Evolutionary conservation across 2,329 filamentous ascomycete species (phyloP), one percentile per base, ranked within the genome.

Genomic region (Pseudogymnoascus sp.): DNA sequence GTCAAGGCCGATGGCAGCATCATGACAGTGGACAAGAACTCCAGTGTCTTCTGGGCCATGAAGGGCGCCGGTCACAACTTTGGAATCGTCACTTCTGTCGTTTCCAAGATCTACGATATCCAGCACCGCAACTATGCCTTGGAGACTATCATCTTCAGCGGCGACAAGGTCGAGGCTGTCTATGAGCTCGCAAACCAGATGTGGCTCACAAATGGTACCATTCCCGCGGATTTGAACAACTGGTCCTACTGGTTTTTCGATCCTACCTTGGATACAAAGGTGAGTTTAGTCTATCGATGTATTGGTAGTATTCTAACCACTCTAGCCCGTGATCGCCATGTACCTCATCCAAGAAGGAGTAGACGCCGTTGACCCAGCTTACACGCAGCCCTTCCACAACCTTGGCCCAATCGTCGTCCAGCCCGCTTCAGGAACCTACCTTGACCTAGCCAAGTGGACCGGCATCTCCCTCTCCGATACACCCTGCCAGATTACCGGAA

Each of bases 11-110:
- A 83, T 60, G 82, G 83, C 71, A 78, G 79, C 34, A 77, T 77
- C 73, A 60, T 77, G 56, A 78, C 74, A 0, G 71, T 81, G 1
- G 70, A 77, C 62, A 69, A 73, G 40, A 72, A 73, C 6, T 77
- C 78, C 0, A 82, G 85, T 37, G 76, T 86, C 7, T 85, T 77
- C 70, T 86, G 82, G 83, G 83, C 75, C 0, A 76, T 86, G 67
- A 75, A 76, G 59, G 83, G 83, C 4, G 83, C 82, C 1, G 83
- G 82, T 0, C 80, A 84, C 64, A 85, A 85, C 71, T 85, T 85
- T 64, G 83, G 83, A 42, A 78, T 85, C 62, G 79, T 85, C 14
- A 83, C 79, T 1, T 77, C 76, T 1, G 72, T 79, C 8, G 78
- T 75, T 0, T 73, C 74, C 16, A 79, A 80, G 69, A 76, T 83